These are phyloP conservation scores for Sextonia rubra DNA, from an alignment of 164 flowering plant genomes.

Conservation along the genomic window DNA sequence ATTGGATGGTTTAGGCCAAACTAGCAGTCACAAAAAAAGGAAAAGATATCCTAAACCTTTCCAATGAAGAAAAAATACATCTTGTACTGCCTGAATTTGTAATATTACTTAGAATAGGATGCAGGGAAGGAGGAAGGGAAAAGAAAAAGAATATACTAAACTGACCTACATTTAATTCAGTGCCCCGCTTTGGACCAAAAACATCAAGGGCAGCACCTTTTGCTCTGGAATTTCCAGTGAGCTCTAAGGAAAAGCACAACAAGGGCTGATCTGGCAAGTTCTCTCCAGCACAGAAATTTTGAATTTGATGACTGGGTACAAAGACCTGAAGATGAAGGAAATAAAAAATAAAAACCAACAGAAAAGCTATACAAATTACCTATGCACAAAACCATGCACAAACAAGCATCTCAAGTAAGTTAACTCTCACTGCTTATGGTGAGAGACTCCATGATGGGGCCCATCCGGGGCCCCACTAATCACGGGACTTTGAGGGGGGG, in stretches of 20 bases:
- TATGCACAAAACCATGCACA: slow-evolving; percentile 1
- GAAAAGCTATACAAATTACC: neutral
- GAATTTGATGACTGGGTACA: slow-evolving; percentile 86
- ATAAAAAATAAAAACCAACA: neutral
- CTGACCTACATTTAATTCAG: slow-evolving; percentile 74
- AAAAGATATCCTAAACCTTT: too few species aligned
- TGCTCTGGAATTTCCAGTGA: slow-evolving; percentile 50
- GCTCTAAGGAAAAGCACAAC: slow-evolving; percentile 34
- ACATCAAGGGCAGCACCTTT: slow-evolving; percentile 56
- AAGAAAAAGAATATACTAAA: neutral
- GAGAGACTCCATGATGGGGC: too few species aligned
- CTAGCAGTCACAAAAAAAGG: too few species aligned
- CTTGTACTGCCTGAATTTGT: too few species aligned
- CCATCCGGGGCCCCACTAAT: too few species aligned
- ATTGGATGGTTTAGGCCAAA: neutral
- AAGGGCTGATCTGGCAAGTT: slow-evolving; percentile 79
- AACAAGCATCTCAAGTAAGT: neutral
- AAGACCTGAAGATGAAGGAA: slow-evolving; percentile 49
- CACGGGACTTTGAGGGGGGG: too few species aligned
- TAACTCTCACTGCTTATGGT: too few species aligned
- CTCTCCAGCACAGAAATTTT: slow-evolving; percentile 59
- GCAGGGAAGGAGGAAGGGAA: too few species aligned
- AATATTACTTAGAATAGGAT: too few species aligned
- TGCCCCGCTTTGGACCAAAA: slow-evolving; percentile 64
- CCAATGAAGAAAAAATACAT: too few species aligned